Evolutionary conservation across 2,329 filamentous ascomycete genomes (phyloP).

Genomic region (Pseudogymnoascus sp.): DNA sequence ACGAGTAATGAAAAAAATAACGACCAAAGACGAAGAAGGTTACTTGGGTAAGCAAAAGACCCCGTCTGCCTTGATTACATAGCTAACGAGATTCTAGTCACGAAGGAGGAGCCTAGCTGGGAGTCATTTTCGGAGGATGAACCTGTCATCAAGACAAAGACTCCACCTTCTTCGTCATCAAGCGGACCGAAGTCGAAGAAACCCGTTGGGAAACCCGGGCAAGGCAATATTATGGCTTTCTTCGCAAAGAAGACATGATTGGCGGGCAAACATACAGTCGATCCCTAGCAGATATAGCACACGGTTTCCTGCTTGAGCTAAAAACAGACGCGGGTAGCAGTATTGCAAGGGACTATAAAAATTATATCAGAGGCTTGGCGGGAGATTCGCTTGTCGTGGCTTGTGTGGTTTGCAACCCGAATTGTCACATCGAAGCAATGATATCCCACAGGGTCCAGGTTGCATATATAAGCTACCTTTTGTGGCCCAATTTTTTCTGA

Average conservation of each 20-base stretch:
- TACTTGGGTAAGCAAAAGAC: slow-evolving; percentile 61
- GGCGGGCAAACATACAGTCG: background rate
- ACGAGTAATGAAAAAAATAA: slow-evolving; percentile 80
- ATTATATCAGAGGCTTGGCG: background rate
- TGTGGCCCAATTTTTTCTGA: background rate
- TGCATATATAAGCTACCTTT: background rate
- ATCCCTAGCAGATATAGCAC: background rate
- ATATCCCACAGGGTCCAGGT: background rate
- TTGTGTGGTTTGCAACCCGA: background rate
- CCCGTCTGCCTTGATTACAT: slow-evolving; percentile 11
- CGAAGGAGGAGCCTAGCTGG: slow-evolving; percentile 76
- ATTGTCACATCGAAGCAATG: background rate
- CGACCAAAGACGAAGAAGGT: slow-evolving; percentile 77
- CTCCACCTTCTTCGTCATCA: slow-evolving; percentile 28
- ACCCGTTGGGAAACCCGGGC: slow-evolving; percentile 46
- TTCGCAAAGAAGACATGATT: slow-evolving; percentile 61
- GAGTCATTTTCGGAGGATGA: slow-evolving; percentile 93
- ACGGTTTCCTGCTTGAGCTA: background rate
- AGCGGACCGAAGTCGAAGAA: slow-evolving; percentile 47
- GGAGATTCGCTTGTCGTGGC: background rate
- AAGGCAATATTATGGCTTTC: slow-evolving; percentile 87
- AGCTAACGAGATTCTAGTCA: slow-evolving; percentile 48
- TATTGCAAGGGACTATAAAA: background rate
- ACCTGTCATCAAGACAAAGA: slow-evolving; percentile 47
- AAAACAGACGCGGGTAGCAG: background rate